phyloP scores from a whole-genome alignment of 2,329 filamentous ascomycete species.

The Paraphoma sp. region DNA sequence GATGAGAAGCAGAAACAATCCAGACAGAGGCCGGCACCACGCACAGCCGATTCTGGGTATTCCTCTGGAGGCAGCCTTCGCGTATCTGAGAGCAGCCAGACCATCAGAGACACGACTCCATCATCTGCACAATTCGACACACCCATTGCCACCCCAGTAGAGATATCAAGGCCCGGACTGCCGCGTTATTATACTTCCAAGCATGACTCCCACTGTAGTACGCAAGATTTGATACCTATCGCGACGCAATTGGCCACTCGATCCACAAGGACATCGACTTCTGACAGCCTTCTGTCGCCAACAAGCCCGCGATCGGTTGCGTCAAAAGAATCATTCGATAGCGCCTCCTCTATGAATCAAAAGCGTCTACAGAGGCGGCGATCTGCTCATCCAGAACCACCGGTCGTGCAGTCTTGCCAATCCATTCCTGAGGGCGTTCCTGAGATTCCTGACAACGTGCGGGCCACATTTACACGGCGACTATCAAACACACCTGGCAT shows the following conservation, averaged over 20 bases:
- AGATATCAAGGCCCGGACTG: not conserved
- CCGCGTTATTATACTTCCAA: not conserved
- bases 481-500: constrained; percentile 44
- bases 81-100: constrained; percentile 4
- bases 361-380: constrained; percentile 42
- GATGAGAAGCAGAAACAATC: constrained; percentile 9
- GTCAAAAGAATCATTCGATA: constrained; percentile 27
- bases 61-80: constrained; percentile 46
- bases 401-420: constrained; percentile 41
- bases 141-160: too few species aligned
- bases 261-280: constrained; percentile 11
- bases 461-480: constrained; percentile 44
- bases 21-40: constrained; percentile 30
- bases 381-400: constrained; percentile 32
- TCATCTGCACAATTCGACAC: not conserved
- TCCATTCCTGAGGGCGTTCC: constrained; percentile 41
- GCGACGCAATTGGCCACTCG: constrained; percentile 17
- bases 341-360: constrained; percentile 18
- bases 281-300: constrained; percentile 22
- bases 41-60: constrained; percentile 49
- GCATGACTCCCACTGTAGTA: not conserved
- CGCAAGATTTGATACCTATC: constrained; percentile 6
- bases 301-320: constrained; percentile 26
- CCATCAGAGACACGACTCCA: not conserved
- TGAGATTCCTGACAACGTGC: constrained; percentile 42